Conservation (phyloP, 768 basidiomycete genomes). For the Phlebiopsis flavidoalba region DNA sequence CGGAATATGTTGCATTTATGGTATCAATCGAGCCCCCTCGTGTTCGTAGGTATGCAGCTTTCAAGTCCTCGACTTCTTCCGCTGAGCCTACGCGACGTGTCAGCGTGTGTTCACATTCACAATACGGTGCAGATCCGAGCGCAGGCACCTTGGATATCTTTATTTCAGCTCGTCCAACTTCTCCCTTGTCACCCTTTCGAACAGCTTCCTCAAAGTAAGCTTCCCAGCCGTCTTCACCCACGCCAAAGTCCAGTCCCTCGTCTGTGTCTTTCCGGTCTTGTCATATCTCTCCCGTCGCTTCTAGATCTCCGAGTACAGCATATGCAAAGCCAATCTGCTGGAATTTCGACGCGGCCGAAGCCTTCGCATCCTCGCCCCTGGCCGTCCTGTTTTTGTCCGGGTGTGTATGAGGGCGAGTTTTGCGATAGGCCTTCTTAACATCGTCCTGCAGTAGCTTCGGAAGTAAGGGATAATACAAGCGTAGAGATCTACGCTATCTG, state of each 20-base stretch:
- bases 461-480: slow-evolving; percentile 80
- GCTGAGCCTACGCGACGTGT: slow-evolving; percentile 54
- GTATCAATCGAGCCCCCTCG: slow-evolving; percentile 69
- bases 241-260: slow-evolving; percentile 65
- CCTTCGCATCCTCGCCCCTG: slow-evolving; percentile 48
- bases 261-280: slow-evolving; percentile 83
- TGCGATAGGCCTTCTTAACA: too few relatives aligned
- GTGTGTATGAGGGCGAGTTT: slow-evolving; percentile 72
- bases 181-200: slow-evolving; percentile 79
- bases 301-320: slow-evolving; percentile 77
- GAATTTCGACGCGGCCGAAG: slow-evolving; percentile 72
- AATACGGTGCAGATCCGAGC: neutral
- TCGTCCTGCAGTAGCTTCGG: neutral
- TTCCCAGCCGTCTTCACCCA: slow-evolving; percentile 88
- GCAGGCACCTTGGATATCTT: slow-evolving; percentile 85
- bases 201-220: slow-evolving; percentile 90
- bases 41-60: slow-evolving; percentile 58
- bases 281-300: slow-evolving; percentile 77
- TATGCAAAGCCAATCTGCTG: slow-evolving; percentile 96
- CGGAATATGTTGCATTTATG: slow-evolving; percentile 82
- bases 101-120: neutral
- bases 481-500: slow-evolving; percentile 75
- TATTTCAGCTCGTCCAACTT: slow-evolving; percentile 92
- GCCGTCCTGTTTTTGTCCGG: slow-evolving; percentile 84
- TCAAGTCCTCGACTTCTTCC: slow-evolving; percentile 81